These are phyloP conservation scores for Entamoeba invadens DNA, from an alignment of 208 protist species.

Conservation along the genomic window DNA sequence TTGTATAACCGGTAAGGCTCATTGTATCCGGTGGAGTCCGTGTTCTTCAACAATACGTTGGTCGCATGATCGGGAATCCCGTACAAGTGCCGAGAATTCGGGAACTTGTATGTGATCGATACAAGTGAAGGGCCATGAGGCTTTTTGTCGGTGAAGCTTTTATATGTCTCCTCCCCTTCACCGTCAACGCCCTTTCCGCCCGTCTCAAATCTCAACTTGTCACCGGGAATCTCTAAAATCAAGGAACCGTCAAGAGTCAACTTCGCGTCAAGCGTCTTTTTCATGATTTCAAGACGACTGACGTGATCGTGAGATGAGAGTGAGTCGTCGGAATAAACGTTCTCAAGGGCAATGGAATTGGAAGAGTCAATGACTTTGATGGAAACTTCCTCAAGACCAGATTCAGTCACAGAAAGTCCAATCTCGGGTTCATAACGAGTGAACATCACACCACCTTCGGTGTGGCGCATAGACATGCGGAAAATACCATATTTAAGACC, in stretches of 20 bases:
- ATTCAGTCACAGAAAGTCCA: neutral
- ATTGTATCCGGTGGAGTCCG: neutral
- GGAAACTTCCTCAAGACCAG: neutral
- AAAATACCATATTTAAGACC: neutral
- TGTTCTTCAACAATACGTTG: neutral
- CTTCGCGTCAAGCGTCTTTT: neutral
- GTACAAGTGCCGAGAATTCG: neutral
- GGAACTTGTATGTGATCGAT: neutral
- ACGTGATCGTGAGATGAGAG: neutral
- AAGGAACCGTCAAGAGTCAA: neutral
- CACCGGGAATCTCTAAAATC: neutral
- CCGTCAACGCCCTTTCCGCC: neutral
- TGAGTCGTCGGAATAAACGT: neutral
- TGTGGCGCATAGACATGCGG: neutral
- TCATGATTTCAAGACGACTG: neutral
- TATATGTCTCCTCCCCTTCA: neutral
- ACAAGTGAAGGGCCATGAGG: neutral
- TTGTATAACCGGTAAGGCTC: constrained; percentile 8
- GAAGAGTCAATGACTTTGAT: too few species aligned
- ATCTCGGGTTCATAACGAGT: neutral
- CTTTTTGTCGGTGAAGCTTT: neutral
- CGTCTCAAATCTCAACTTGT: neutral
- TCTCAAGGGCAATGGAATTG: too few species aligned
- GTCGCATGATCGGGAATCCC: constrained; percentile 8
- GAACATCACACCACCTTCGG: neutral